Evolutionary conservation across 352 stramenopile species (phyloP).

Genomic region (Globisporangium cederbergense): DNA sequence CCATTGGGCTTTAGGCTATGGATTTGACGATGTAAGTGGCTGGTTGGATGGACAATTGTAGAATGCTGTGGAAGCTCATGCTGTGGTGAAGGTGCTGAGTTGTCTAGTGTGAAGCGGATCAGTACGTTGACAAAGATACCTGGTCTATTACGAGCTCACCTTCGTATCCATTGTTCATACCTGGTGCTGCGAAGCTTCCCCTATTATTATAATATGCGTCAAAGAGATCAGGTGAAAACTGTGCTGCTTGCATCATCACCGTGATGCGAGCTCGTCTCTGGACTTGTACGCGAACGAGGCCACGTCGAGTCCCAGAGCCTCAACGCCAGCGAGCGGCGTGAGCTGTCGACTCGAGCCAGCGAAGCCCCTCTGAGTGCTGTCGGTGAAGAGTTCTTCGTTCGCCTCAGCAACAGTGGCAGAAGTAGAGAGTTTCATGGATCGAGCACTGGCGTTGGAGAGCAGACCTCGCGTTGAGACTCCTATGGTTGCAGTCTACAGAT

Average conservation of each 20-base stretch:
- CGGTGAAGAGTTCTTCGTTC: neutral
- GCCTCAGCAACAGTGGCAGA: slow-evolving; percentile 9
- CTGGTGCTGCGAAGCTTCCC: neutral
- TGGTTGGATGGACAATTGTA: slow-evolving; percentile 1
- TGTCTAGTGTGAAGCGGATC: neutral
- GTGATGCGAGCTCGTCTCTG: slow-evolving; percentile 15
- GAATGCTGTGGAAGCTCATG: neutral
- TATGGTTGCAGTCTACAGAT: slow-evolving; percentile 4
- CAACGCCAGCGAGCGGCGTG: slow-evolving; percentile 35
- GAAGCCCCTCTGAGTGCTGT: neutral
- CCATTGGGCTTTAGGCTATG: slow-evolving; percentile 23
- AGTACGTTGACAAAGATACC: neutral
- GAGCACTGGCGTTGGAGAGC: slow-evolving; percentile 14
- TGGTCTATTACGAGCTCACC: neutral
- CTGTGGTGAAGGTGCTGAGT: neutral
- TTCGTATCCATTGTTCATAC: neutral
- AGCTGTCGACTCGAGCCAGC: slow-evolving; percentile 7
- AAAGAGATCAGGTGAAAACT: neutral
- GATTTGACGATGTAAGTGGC: neutral
- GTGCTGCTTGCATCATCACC: neutral
- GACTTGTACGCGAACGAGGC: slow-evolving; percentile 49
- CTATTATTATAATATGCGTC: neutral
- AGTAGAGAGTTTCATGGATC: slow-evolving; percentile 9
- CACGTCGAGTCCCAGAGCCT: slow-evolving; percentile 54
- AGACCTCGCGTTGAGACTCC: slow-evolving; percentile 5